Percentiles rank a stretch among this genome's conserved stretches.
Evolutionary conservation across 257 asterid species (phyloP).

Genomic region (Verbena officinalis): DNA sequence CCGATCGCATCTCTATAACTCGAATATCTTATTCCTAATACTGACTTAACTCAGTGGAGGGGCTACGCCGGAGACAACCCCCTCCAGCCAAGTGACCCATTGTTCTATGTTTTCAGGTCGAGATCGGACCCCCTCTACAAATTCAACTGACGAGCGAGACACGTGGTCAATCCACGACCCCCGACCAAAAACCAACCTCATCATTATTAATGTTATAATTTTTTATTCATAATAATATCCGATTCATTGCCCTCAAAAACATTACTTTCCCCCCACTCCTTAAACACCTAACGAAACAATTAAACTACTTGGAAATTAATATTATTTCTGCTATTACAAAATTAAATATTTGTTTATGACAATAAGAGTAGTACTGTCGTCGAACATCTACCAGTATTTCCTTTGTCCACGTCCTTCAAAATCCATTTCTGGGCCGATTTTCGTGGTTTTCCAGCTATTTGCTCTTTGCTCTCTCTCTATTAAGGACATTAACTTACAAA

Average conservation of each 20-base stretch:
- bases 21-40: no score
- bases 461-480: constrained; percentile 8
- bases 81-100: no score
- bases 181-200: no score
- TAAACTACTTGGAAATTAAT: neutral
- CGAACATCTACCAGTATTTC: neutral
- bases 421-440: constrained; percentile 37
- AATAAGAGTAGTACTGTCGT: neutral
- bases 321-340: neutral
- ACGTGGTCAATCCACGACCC: no score
- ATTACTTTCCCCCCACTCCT: neutral
- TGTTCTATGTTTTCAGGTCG: no score
- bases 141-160: no score
- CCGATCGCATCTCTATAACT: no score
- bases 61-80: no score
- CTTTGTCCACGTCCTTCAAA: constrained; percentile 33
- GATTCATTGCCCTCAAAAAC: neutral
- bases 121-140: no score
- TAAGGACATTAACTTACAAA: no score
- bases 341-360: neutral
- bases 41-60: no score
- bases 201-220: no score
- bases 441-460: constrained; percentile 33
- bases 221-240: neutral
- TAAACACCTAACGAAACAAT: neutral